phyloP scores from a whole-genome alignment of 169 alveolate genomes.

The Eimeria praecox region DNA sequence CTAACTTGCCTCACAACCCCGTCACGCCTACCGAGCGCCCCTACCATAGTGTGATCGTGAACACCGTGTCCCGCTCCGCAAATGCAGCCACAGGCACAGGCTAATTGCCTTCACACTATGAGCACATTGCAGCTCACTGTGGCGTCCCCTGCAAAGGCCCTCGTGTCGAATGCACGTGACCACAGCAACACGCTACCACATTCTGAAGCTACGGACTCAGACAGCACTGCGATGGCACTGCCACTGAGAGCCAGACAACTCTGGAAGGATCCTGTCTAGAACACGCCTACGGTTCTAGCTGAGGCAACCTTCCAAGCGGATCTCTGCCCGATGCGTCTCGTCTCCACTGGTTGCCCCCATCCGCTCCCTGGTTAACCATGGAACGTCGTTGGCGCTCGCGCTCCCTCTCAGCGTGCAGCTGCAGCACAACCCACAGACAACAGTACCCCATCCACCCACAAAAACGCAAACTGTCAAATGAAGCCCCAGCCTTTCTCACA shows the following conservation, averaged over 20 bases:
- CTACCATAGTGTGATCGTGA: slow-evolving; percentile 13
- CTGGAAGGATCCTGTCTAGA: slow-evolving; percentile 18
- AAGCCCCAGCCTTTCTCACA: background rate
- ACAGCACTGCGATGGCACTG: slow-evolving; percentile 77
- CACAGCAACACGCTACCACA: slow-evolving; percentile 36
- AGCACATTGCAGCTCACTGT: slow-evolving; percentile 53
- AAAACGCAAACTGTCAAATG: background rate
- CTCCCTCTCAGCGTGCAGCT: slow-evolving; percentile 73
- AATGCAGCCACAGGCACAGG: slow-evolving; percentile 23
- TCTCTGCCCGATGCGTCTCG: slow-evolving; percentile 76
- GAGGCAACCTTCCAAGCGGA: slow-evolving; percentile 75
- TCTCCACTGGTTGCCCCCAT: slow-evolving; percentile 63
- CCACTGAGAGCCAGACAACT: slow-evolving; percentile 59
- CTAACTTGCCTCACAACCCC: slow-evolving; percentile 42
- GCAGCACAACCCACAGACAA: background rate
- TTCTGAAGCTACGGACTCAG: slow-evolving; percentile 68
- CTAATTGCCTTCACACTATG: slow-evolving; percentile 25
- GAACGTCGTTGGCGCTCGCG: slow-evolving; percentile 70
- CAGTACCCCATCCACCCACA: background rate
- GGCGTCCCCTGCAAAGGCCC: slow-evolving; percentile 55
- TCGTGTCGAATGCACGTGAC: slow-evolving; percentile 49
- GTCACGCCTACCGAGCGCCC: slow-evolving; percentile 54
- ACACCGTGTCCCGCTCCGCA: slow-evolving; percentile 30
- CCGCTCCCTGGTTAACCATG: slow-evolving; percentile 72
- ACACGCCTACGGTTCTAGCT: slow-evolving; percentile 46